Base-by-base conservation (phyloP, 2,329 filamentous ascomycete species). In the Fusarium pseudoanthophilum region DNA sequence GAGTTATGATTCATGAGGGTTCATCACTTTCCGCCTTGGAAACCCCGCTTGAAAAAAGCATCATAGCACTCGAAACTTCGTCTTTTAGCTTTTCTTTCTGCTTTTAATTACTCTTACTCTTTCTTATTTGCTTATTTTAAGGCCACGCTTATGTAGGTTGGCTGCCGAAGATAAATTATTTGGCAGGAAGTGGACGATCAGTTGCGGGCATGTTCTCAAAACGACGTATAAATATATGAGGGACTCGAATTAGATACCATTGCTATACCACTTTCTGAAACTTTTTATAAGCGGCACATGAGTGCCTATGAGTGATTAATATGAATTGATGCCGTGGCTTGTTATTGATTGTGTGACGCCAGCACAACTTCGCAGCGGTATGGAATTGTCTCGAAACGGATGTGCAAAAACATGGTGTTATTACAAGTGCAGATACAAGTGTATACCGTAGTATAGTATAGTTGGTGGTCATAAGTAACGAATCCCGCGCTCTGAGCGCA, bases 71-170 rank as follows among this genome's bases (percentile, higher is more conserved):
- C n/a, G 10, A 46, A 51, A 34, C 39, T 40, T 37, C 28, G 48
- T 30, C 34, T 37, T 57, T 64, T 37, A 39, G 43, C 24, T 28
- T n/a, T 39, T 62, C 20, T 57, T 43, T 57, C 24, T 60, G 43
- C 60, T 62, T 65, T 64, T 55, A 43, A 26, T 26, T 26, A 26
- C 26, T 52, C 60, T 61, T 67, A 45, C 51, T 60, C 48, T 69
- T 76, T 60, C 58, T 71, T 76, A 32, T 55, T 49, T 61, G 34
- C 21, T 62, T 71, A 58, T 59, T 63, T 66, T 30, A 71, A 62
- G 52, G 71, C 60, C 64, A 69, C 52, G 45, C 58, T 60, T 48
- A 58, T 36, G 58, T 42, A 56, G 42, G 21, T 24, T 34, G 51
- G 69, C 60, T 53, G 69, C 64, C 36, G 49, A 30, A 46, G 51